Percentiles rank a stretch among this genome's conserved stretches.
phyloP scores from a whole-genome alignment of 2,329 filamentous ascomycete genomes.

The Rosellinia necatrix region DNA sequence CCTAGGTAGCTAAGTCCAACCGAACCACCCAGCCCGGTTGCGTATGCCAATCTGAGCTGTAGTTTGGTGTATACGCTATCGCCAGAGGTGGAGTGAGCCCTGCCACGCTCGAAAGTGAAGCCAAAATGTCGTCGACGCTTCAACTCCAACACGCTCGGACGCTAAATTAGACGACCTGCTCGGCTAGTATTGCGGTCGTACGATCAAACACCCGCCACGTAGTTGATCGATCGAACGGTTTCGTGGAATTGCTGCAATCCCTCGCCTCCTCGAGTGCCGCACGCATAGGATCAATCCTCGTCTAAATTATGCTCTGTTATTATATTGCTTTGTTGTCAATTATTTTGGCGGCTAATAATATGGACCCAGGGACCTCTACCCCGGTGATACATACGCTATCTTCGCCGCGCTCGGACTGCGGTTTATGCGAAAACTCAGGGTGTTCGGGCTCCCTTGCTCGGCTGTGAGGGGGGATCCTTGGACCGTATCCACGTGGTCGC shows the following conservation, averaged over 20 bases:
- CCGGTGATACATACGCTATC: too few relatives aligned
- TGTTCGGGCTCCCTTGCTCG: too few relatives aligned
- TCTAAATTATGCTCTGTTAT: conserved; percentile 27
- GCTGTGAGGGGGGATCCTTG: too few relatives aligned
- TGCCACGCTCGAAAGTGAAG: conserved; percentile 15
- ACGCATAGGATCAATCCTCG: conserved; percentile 25
- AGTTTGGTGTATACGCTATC: conserved; percentile 8
- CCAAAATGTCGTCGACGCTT: conserved; percentile 7
- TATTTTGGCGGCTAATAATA: conserved; percentile 12
- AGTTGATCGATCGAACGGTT: conserved; percentile 20
- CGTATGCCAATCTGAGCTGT: conserved; percentile 19
- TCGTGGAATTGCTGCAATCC: conserved; percentile 36
- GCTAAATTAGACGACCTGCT: conserved; percentile 22
- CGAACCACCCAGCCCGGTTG: conserved; percentile 5
- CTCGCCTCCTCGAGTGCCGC: conserved; percentile 34
- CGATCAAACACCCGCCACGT: conserved; percentile 29
- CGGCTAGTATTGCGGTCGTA: conserved; percentile 32
- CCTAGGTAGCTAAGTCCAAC: conserved; percentile 7
- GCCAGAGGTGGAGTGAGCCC: conserved; percentile 13
- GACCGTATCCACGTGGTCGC: too few relatives aligned
- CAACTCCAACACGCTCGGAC: conserved; percentile 10
- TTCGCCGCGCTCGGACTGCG: too few relatives aligned
- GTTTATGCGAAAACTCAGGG: too few relatives aligned
- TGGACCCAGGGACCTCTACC: too few relatives aligned
- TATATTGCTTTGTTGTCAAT: conserved; percentile 25